Percentiles rank a stretch among this genome's conserved stretches.
phyloP scores from a whole-genome alignment of 2,329 filamentous ascomycete genomes.

The Stromatinia cepivora region DNA sequence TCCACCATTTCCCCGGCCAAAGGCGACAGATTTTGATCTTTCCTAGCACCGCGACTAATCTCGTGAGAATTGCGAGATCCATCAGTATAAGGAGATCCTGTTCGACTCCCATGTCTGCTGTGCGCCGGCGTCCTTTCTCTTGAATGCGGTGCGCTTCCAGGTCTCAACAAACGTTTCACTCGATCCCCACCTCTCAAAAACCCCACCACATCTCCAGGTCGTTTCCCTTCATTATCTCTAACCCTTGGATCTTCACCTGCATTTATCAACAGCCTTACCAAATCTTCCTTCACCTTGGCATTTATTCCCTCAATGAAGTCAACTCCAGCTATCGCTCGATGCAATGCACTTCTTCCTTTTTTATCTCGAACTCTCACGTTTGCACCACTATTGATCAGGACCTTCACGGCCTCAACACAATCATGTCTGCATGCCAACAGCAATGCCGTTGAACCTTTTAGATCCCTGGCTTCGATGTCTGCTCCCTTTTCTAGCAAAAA shows the following conservation, averaged over 20 bases:
- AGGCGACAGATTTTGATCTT: neutral
- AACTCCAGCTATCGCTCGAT: conserved; percentile 30
- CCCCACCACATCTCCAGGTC: conserved; percentile 23
- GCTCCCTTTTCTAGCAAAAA: conserved; percentile 27
- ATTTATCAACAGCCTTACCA: conserved; percentile 29
- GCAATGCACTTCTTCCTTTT: conserved; percentile 28
- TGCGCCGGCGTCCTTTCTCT: neutral
- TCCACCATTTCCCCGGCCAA: neutral
- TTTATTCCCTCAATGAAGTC: conserved; percentile 25
- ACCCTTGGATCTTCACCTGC: conserved; percentile 28
- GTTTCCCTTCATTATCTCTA: conserved; percentile 28
- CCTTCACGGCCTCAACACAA: conserved; percentile 24
- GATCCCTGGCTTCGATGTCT: conserved; percentile 25
- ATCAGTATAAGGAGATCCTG: conserved; percentile 4
- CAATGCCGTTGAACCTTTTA: conserved; percentile 28
- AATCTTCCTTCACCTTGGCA: conserved; percentile 24
- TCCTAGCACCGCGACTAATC: neutral
- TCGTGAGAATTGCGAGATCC: conserved; percentile 6
- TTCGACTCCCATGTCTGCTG: neutral
- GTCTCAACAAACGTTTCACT: conserved; percentile 26
- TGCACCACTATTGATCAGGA: conserved; percentile 26
- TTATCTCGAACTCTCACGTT: conserved; percentile 27
- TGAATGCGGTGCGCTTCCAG: conserved; percentile 1
- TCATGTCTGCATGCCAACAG: conserved; percentile 29
- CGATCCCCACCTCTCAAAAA: conserved; percentile 27